Evolutionary conservation across 2,329 filamentous ascomycete species (phyloP), one percentile per base, ranked within the genome.

Genomic region (Mycosphaerella arachidis): DNA sequence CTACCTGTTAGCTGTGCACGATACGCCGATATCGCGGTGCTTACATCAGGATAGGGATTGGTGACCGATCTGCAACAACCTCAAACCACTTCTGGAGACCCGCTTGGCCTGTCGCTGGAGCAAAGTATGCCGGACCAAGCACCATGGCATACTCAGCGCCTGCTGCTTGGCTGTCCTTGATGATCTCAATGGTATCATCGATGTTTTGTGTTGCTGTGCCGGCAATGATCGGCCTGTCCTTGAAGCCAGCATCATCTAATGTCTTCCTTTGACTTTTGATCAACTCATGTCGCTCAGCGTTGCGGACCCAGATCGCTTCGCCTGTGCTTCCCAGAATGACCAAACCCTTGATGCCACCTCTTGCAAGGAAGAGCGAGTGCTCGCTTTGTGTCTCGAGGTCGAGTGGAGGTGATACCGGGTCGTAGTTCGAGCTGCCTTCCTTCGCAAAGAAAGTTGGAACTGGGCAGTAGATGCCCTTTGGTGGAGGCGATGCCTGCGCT

Each of bases 71-170:
- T 5, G 85, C 86, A n/a, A 88, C 80, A 37, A 80, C 73, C 31
- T 75, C 81, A 67, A 82, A 88, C 85, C 85, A 88, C 68, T 81
- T 79, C 61, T 79, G 76, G 20, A 89, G 77, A 3, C 83, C 83
- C 53, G 83, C 79, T 71, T 88, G 84, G 48, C 75, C 82, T 29
- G 79, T 83, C 1, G 80, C 81, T 0, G 78, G 74, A 2, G 84
- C 85, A 72, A 88, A 89, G 71, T 88, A 89, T 0, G 85, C 85
- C 0, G 85, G 86, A 46, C 83, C 83, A 50, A 89, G 78, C 37
- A 85, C 83, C 60, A 88, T 75, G 24, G 84, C 86, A 77, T 82
- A 87, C 63, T 84, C 80, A 16, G 84, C 81, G 37, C 85, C 84
- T 3, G 84, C 82, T 46, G 81, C 78, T 64, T 80, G 78, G 52